phyloP scores from a whole-genome alignment of 2,329 filamentous ascomycete genomes.

The Capronia americana region DNA sequence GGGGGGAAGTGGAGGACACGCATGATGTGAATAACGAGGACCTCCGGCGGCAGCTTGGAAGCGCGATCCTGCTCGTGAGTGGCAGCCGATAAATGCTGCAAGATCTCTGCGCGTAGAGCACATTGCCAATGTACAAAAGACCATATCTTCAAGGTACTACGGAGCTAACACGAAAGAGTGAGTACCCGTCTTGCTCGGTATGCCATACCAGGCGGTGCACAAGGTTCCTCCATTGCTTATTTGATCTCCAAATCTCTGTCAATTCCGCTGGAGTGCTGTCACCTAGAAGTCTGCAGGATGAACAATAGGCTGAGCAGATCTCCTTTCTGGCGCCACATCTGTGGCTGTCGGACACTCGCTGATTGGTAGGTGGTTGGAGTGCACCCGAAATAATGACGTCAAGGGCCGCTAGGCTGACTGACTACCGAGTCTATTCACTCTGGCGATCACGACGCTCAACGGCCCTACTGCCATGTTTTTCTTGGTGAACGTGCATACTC shows the following conservation, averaged over 20 bases:
- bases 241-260: background rate
- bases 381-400: conserved; percentile 9
- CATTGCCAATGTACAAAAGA: background rate
- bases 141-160: background rate
- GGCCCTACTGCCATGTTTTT: conserved; percentile 16
- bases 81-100: conserved; percentile 49
- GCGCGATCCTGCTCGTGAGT: conserved; percentile 79
- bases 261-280: too few relatives aligned
- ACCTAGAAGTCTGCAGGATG: too few relatives aligned
- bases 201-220: background rate
- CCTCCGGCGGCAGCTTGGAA: conserved; percentile 83
- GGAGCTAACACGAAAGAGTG: background rate
- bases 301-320: background rate
- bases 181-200: background rate
- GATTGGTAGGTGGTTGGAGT: too few relatives aligned
- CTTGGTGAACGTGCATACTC: conserved; percentile 10
- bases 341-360: background rate
- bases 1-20: conserved; percentile 97
- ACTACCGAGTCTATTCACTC: background rate
- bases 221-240: background rate
- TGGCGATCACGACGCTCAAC: conserved; percentile 5
- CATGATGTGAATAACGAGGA: conserved; percentile 97
- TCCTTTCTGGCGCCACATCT: background rate
- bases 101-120: background rate
- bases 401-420: background rate